Evolutionary conservation across 331 rosid genomes (phyloP).

Genomic region (Quercus lobata): DNA sequence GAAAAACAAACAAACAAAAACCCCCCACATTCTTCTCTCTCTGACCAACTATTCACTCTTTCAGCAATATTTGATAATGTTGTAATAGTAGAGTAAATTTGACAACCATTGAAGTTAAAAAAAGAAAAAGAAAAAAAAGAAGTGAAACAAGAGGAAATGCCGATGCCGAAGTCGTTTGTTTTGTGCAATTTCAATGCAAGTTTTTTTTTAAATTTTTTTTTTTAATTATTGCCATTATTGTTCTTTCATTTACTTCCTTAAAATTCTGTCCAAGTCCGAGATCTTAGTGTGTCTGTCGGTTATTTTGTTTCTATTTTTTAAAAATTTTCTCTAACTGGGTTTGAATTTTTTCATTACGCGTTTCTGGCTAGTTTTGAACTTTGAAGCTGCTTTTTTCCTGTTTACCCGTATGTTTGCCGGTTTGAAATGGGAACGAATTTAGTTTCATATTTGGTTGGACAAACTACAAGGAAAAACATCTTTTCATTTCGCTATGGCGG

Average conservation of each 20-base stretch:
- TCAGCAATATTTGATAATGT: constrained; percentile 18
- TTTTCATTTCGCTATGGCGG: constrained; percentile 18
- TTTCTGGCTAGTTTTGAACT: constrained; percentile 44
- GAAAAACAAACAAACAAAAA: constrained; percentile 19
- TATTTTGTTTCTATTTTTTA: background rate
- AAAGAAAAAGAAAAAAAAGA: background rate
- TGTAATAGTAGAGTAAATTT: constrained; percentile 31
- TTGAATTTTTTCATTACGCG: constrained; percentile 23
- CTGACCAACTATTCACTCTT: constrained; percentile 15
- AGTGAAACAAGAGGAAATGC: constrained; percentile 19
- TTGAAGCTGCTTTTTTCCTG: constrained; percentile 48
- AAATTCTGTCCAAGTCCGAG: constrained; percentile 16
- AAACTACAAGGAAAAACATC: background rate
- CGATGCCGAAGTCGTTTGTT: constrained; percentile 17
- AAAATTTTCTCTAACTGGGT: constrained; percentile 8
- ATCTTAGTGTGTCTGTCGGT: constrained; percentile 12
- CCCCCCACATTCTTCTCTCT: constrained; percentile 15
- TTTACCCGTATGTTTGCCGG: constrained; percentile 49
- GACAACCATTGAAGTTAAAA: constrained; percentile 27
- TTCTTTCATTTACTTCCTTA: background rate
- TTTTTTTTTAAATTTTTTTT: background rate
- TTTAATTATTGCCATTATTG: constrained; percentile 8
- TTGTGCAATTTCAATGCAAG: constrained; percentile 27
- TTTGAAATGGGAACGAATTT: constrained; percentile 34
- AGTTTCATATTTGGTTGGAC: constrained; percentile 24